These are phyloP conservation scores for Quercus parvula DNA, from an alignment of 306 rosid species.

Conservation along the genomic window DNA sequence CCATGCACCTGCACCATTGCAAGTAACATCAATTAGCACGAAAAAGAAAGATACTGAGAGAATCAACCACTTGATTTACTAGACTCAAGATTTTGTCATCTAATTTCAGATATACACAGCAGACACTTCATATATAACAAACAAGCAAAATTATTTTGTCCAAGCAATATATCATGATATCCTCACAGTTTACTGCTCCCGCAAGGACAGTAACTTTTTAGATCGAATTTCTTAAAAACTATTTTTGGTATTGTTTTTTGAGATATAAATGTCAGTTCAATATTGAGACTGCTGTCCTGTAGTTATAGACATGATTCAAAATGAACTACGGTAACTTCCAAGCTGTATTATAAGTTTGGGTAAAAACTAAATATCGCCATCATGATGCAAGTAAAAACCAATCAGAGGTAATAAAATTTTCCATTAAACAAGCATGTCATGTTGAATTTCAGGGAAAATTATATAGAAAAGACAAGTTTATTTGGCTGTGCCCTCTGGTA, in stretches of 20 bases:
- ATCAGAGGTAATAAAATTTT: background rate
- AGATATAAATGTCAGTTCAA: no score
- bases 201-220: background rate
- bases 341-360: background rate
- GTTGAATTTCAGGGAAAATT: background rate
- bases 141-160: background rate
- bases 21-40: background rate
- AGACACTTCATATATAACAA: background rate
- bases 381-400: background rate
- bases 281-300: background rate
- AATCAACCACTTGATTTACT: background rate
- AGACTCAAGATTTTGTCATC: background rate
- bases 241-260: background rate
- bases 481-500: background rate
- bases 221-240: background rate
- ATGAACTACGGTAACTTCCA: background rate
- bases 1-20: constrained; percentile 51
- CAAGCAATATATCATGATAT: background rate
- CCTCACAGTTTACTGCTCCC: background rate
- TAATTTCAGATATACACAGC: background rate
- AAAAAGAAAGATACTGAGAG: background rate
- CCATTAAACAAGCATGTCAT: background rate
- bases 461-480: background rate
- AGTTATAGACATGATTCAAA: background rate
- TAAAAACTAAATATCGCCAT: background rate